Base-by-base conservation (phyloP, 495 filamentous ascomycete genomes). In the Penicillium paradoxum region DNA sequence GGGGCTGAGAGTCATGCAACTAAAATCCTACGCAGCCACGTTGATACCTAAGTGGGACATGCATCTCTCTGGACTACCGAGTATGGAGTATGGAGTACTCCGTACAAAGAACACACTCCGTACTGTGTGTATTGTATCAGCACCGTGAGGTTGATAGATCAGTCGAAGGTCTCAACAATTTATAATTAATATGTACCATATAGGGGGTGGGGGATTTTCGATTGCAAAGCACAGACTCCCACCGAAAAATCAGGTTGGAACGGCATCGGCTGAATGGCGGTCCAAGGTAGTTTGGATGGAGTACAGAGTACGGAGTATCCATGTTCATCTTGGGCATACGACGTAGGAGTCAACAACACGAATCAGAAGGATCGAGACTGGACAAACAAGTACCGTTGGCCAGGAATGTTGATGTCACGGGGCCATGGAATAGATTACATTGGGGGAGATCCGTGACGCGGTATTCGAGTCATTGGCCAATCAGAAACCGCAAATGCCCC, bases 381-480 rank as follows among this genome's bases (percentile, higher is more conserved):
- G n/a, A n/a, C n/a, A n/a, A n/a, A n/a, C n/a, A n/a, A n/a, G n/a
- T n/a, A n/a, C n/a, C 29, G 37, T 39, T 40, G 38, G 21, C 21
- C 14, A 41, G 39, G 46, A 59, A 52, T 55, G 52, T 34, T 1
- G 15, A 43, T 30, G 59, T 59, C 59, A 62, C 59, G 56, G 55
- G 58, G 55, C 40, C 59, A 62, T 59, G 51, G 24, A 32, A 43
- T 43, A 43, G 6, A 43, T 25, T 51, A 51, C 49, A 42, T 9
- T 42, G 38, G 17, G 42, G 42, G 10, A 39, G 24, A 21, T 0
- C 6, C 11, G 11, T 30, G 30, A 60, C 57, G 0, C 5, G 18
- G 54, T 59, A 60, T 30, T 15, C 14, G 0, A 0, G 1, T 13
- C 15, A 58, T 55, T 57, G 54, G 0, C 63, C 55, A 64, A 56